phyloP scores from a whole-genome alignment of 495 filamentous ascomycete genomes.

The Ramalina intermedia region DNA sequence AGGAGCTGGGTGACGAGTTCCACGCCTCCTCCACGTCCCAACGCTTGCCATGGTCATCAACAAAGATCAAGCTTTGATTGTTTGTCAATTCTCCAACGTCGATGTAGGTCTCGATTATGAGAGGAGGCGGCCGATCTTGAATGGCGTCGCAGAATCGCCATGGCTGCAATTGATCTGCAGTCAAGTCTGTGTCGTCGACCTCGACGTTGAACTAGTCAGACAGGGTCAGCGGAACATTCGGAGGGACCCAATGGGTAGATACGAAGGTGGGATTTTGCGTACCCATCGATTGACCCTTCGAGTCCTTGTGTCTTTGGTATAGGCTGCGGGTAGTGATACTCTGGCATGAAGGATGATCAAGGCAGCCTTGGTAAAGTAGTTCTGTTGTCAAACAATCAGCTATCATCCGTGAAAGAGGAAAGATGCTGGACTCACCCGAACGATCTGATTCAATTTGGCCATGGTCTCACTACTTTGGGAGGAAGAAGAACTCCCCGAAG shows the following conservation, averaged over 20 bases:
- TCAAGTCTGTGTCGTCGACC: constrained; percentile 77
- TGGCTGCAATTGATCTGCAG: constrained; percentile 59
- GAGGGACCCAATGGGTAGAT: background rate
- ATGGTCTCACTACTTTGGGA: constrained; percentile 40
- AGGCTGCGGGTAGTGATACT: constrained; percentile 48
- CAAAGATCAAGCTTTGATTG: constrained; percentile 72
- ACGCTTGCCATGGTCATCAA: constrained; percentile 77
- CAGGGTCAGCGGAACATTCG: too few relatives aligned
- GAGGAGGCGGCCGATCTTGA: constrained; percentile 63
- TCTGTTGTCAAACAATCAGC: constrained; percentile 35
- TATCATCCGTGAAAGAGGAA: constrained; percentile 5
- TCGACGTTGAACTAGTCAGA: constrained; percentile 73
- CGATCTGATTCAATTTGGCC: constrained; percentile 74
- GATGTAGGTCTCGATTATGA: constrained; percentile 83
- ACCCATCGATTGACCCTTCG: constrained; percentile 87
- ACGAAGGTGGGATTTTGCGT: constrained; percentile 24
- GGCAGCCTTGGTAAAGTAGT: constrained; percentile 81
- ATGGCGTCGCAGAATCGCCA: constrained; percentile 69
- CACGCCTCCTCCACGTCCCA: constrained; percentile 86
- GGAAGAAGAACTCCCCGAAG: constrained; percentile 17
- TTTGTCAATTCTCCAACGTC: constrained; percentile 66
- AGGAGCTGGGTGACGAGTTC: constrained; percentile 43
- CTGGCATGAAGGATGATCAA: constrained; percentile 72
- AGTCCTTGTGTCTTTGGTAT: constrained; percentile 40
- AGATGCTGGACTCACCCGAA: constrained; percentile 47